These are phyloP conservation scores for Wickerhamiella qilinensis DNA, from an alignment of 805 yeast species.

Conservation along the genomic window DNA sequence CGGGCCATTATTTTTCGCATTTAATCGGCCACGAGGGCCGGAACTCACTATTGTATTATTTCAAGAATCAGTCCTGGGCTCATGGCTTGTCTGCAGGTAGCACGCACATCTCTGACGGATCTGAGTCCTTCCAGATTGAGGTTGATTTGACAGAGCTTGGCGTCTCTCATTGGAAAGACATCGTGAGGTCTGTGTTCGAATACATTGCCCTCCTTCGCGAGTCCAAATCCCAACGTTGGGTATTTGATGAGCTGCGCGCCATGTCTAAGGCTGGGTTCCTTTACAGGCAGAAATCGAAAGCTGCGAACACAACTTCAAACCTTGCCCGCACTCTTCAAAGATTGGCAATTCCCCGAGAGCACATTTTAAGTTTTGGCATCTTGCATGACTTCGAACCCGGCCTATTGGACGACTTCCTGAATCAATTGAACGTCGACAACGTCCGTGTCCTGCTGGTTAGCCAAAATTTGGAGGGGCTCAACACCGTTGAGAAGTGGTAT, in stretches of 20 bases:
- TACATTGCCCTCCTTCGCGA: constrained; percentile 47
- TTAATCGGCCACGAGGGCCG: constrained; percentile 84
- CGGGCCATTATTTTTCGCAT: constrained; percentile 60
- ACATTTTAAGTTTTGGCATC: constrained; percentile 41
- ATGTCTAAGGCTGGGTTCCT: constrained; percentile 56
- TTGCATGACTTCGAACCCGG: constrained; percentile 42
- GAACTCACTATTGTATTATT: constrained; percentile 60
- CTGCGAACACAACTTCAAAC: constrained; percentile 56
- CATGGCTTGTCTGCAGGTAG: constrained; percentile 62
- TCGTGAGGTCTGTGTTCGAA: constrained; percentile 47
- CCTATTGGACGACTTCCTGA: constrained; percentile 33
- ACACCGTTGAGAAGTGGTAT: constrained; percentile 64
- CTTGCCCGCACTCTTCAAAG: constrained; percentile 49
- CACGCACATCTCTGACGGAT: constrained; percentile 37
- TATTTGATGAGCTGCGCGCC: constrained; percentile 59
- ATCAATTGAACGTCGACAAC: constrained; percentile 39
- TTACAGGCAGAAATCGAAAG: constrained; percentile 61
- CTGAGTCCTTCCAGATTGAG: constrained; percentile 49
- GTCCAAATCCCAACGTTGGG: constrained; percentile 53
- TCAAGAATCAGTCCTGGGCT: constrained; percentile 68
- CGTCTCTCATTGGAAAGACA: constrained; percentile 36
- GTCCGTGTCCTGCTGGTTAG: constrained; percentile 41
- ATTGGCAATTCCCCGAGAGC: constrained; percentile 42
- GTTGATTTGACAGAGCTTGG: constrained; percentile 69
- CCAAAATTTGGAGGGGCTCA: constrained; percentile 33